phyloP scores from a whole-genome alignment of 768 basidiomycete species.

The Suillus subalutaceus region DNA sequence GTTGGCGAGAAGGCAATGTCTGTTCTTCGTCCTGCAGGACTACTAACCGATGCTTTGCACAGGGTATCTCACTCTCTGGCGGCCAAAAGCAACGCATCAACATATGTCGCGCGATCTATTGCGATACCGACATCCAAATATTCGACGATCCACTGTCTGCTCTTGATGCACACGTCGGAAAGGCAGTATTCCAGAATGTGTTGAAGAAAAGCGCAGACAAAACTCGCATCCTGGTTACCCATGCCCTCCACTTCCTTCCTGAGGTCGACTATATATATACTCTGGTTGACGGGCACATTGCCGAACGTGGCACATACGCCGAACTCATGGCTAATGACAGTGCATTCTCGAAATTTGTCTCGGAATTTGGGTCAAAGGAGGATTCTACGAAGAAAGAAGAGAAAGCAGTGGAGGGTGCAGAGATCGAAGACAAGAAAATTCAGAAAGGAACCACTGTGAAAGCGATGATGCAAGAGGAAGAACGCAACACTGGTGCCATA shows the following conservation, averaged over 20 bases:
- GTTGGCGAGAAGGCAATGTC: slow-evolving; percentile 67
- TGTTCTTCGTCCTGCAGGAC: slow-evolving; percentile 12
- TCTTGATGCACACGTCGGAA: slow-evolving; percentile 91
- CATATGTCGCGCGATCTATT: slow-evolving; percentile 87
- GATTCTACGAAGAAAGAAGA: slow-evolving; percentile 45
- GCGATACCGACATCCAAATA: slow-evolving; percentile 81
- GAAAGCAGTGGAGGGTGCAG: slow-evolving; percentile 37
- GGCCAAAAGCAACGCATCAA: slow-evolving; percentile 83
- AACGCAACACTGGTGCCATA: slow-evolving; percentile 73
- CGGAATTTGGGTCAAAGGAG: slow-evolving; percentile 76
- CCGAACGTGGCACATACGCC: slow-evolving; percentile 78
- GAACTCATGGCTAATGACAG: slow-evolving; percentile 67
- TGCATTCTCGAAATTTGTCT: slow-evolving; percentile 73
- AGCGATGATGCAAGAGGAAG: slow-evolving; percentile 81
- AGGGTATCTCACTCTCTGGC: slow-evolving; percentile 87
- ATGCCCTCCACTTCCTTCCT: slow-evolving; percentile 88
- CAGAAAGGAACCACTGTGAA: slow-evolving; percentile 43
- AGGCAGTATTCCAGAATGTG: slow-evolving; percentile 84
- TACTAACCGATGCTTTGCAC: not conserved
- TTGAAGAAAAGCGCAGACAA: slow-evolving; percentile 66
- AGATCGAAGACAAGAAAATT: slow-evolving; percentile 37
- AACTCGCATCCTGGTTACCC: slow-evolving; percentile 89
- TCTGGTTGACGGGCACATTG: slow-evolving; percentile 74
- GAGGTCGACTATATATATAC: slow-evolving; percentile 86
- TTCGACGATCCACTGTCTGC: slow-evolving; percentile 89